Evolutionary conservation across 768 basidiomycete genomes (phyloP).

Genomic region (Lactifluus pinguis): DNA sequence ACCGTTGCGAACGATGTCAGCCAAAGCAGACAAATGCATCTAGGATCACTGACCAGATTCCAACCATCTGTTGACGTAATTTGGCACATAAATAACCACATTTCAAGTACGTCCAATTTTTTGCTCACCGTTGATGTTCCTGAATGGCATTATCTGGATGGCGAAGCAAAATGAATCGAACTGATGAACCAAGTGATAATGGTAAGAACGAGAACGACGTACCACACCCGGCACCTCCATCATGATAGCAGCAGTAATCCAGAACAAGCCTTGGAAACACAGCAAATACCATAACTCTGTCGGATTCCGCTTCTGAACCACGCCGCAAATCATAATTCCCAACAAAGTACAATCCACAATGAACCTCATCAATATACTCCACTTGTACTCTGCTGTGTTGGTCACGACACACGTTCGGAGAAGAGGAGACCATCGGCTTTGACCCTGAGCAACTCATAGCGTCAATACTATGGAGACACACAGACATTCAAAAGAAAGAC

Average conservation of each 20-base stretch:
- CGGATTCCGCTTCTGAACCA: slow-evolving; percentile 14
- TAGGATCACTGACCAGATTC: slow-evolving; percentile 10
- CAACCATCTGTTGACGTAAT: slow-evolving; percentile 5
- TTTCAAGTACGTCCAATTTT: not conserved
- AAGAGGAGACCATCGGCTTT: not conserved
- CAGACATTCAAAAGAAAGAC: not conserved
- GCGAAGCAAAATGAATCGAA: not conserved
- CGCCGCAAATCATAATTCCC: slow-evolving; percentile 11
- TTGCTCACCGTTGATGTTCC: slow-evolving; percentile 12
- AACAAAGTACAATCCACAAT: slow-evolving; percentile 3
- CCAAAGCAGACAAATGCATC: not conserved
- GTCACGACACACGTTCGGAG: not conserved
- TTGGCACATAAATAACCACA: not conserved
- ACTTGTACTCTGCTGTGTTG: not conserved
- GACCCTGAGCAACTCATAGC: slow-evolving; percentile 1
- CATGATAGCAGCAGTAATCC: slow-evolving; percentile 5
- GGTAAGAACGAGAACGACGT: not conserved
- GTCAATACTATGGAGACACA: not conserved
- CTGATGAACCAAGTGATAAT: not conserved
- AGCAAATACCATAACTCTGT: slow-evolving; percentile 17
- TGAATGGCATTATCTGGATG: slow-evolving; percentile 6
- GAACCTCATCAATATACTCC: slow-evolving; percentile 12
- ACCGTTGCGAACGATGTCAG: not conserved
- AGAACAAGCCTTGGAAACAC: slow-evolving; percentile 14
- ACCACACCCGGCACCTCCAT: slow-evolving; percentile 14